Evolutionary conservation across 768 basidiomycete species (phyloP), one percentile per base, ranked within the genome.

Genomic region (Kwoniella sp.): DNA sequence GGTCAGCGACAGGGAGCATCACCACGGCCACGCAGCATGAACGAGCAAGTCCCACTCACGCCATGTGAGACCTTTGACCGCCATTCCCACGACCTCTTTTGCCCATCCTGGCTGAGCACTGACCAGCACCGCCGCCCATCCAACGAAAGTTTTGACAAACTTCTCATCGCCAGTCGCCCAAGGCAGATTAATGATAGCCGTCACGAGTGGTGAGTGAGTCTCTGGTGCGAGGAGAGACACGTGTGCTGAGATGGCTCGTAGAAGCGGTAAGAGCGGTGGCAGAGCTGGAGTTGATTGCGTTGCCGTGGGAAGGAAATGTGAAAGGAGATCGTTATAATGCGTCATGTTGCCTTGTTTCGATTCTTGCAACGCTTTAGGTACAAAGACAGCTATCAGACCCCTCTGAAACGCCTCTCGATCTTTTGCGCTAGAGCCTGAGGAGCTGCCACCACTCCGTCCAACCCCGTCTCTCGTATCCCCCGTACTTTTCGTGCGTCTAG

Each of bases 71-170:
- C 92, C 92, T 61, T 88, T 87, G 13, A 92, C 87, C 45, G 91
- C 88, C 82, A 87, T 93, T 63, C 85, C 85, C 4, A 97, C 86
- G 5, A 97, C 88, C 58, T 90, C 84, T 25, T 89, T 89, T 31
- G 95, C 85, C 81, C 95, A 97, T 82, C 96, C 92, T 65, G 94
- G 91, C 67, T 90, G 84, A 25, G 95, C 92, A 67, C 90, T 92
- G 71, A 95, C 86, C 45, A 99, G 86, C 84, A 94, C 91, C 28
- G 92, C 91, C 54, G 93, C 86, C 78, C 96, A 96, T 37, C 89
- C 86, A 30, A 89, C 89, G 82, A 95, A 97, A 4, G 89, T 88
- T 81, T 89, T 90, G 58, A 94, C 93, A 69, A 95, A 90, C 34
- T 83, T 82, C 31, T 86, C 86, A 75, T 95, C 93, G 28, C 80